A percentile compares a stretch with the other conserved stretches of the same genome.
These are phyloP conservation scores for Eimeria necatrix DNA, from an alignment of 169 alveolate genomes.

Conservation along the genomic window DNA sequence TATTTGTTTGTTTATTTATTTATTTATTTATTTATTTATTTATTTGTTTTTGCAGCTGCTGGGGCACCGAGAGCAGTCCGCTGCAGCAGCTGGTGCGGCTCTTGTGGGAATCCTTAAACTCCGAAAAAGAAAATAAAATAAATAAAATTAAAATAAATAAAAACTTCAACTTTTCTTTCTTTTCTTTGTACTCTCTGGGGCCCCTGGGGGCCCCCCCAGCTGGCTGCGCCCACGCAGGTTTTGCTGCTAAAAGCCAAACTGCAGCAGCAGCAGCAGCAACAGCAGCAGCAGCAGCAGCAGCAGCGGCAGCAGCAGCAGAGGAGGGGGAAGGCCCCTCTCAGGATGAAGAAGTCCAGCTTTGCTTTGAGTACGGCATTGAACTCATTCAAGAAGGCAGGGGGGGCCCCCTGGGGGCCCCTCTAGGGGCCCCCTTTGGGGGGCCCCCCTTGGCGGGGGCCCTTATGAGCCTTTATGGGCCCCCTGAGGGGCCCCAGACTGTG, in stretches of 20 bases:
- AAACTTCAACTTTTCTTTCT: too few relatives aligned
- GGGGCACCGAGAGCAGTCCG: not conserved
- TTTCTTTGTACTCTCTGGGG: too few relatives aligned
- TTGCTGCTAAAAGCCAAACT: not conserved
- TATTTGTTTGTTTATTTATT: too few relatives aligned
- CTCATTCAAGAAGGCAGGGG: not conserved
- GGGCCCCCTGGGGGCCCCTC: not conserved
- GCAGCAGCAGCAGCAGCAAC: not conserved
- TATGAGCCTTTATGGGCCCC: not conserved
- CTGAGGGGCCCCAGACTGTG: not conserved
- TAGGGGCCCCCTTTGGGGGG: not conserved
- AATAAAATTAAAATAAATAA: too few relatives aligned
- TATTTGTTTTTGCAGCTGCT: not conserved
- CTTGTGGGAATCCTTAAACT: too few relatives aligned
- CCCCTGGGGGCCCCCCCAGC: too few relatives aligned
- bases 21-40: too few relatives aligned
- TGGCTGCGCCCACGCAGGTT: too few relatives aligned
- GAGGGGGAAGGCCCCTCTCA: not conserved
- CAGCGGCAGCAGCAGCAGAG: not conserved
- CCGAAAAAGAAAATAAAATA: too few relatives aligned
- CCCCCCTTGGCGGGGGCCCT: too few relatives aligned
- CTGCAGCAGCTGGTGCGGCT: not conserved
- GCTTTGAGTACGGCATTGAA: not conserved
- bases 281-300: constrained; percentile 11
- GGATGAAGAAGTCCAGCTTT: not conserved